Evolutionary conservation across 768 basidiomycete species (phyloP), one percentile per base, ranked within the genome.

Genomic region (Naganishia kalamii): DNA sequence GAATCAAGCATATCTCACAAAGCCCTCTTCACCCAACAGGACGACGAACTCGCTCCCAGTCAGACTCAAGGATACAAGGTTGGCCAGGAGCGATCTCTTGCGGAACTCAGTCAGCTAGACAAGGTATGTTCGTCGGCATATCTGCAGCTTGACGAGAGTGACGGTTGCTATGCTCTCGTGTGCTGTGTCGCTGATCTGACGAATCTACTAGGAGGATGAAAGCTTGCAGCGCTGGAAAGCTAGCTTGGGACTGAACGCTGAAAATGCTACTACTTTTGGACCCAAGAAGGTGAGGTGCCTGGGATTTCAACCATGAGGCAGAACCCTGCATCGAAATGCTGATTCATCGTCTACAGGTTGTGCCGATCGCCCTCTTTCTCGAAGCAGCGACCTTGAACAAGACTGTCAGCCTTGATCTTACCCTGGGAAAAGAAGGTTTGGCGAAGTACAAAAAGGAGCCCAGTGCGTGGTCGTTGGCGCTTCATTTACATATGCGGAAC

Each of bases 171-270:
- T 30, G 25, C 40, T 27, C 21, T 12, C 1, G 13, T 1, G 27
- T 30, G 15, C 27, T 49, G 27, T 25, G 2, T 30, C 0, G 11
- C 52, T 60, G 25, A 27, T 10, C 62, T 30, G 25, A 17, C 27
- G n/a, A 21, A 19, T 25, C 32, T 17, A 12, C 19, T 48, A 77
- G 76, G 72, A 88, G 67, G 93, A 97, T 76, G 93, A 96, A 79
- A 91, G 89, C 77, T 83, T 98, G 72, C 86, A 88, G 33, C 86
- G 91, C 69, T 98, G 94, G 94, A 98, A 98, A 78, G 90, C 90
- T 41, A 91, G 87, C 60, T 83, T 98, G 29, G 94, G 94, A 60
- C 86, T 97, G 66, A 74, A 65, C 6, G 83, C 84, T 59, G 69
- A 61, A 33, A 82, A 85, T 15, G 79, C 74, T 21, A 73, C 80